Conservation (phyloP, 2,329 filamentous ascomycete genomes). For the Tetracladium maxilliforme region DNA sequence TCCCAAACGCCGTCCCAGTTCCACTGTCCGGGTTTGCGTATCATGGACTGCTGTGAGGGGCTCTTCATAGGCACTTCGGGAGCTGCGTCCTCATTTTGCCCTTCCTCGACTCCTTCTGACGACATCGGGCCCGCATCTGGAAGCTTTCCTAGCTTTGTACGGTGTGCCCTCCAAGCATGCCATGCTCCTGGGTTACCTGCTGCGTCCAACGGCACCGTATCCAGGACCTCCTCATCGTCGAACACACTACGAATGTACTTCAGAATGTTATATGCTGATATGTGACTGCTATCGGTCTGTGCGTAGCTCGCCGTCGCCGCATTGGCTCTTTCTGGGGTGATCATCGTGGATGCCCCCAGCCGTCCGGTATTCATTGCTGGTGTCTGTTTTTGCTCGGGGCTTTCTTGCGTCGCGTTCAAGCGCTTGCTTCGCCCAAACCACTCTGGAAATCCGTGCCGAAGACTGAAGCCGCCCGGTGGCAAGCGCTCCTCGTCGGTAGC, state of each 20-base stretch:
- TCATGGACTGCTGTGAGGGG: too few species aligned
- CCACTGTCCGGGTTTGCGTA: constrained; percentile 73
- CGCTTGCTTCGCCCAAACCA: constrained; percentile 60
- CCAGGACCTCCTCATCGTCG: constrained; percentile 60
- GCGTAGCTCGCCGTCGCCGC: too few species aligned
- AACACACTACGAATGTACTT: constrained; percentile 75
- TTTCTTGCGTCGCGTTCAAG: constrained; percentile 23
- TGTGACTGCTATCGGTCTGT: too few species aligned
- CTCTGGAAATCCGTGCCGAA: constrained; percentile 77
- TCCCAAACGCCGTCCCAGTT: constrained; percentile 98
- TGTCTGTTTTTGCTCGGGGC: constrained; percentile 18
- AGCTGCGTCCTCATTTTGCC: neutral
- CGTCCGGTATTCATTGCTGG: constrained; percentile 2
- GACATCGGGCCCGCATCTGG: too few species aligned
- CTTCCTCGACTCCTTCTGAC: neutral
- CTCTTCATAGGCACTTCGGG: too few species aligned
- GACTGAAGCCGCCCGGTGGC: constrained; percentile 77
- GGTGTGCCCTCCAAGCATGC: constrained; percentile 79
- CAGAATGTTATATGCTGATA: constrained; percentile 54
- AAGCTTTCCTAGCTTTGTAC: constrained; percentile 31
- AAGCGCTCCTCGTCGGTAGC: constrained; percentile 71
- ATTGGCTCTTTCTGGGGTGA: constrained; percentile 1
- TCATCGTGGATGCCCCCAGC: neutral
- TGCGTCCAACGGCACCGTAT: constrained; percentile 64
- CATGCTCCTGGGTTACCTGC: constrained; percentile 85